Base-by-base conservation (phyloP, 108 stramenopile genomes). In the Cylindrotheca closterium region DNA sequence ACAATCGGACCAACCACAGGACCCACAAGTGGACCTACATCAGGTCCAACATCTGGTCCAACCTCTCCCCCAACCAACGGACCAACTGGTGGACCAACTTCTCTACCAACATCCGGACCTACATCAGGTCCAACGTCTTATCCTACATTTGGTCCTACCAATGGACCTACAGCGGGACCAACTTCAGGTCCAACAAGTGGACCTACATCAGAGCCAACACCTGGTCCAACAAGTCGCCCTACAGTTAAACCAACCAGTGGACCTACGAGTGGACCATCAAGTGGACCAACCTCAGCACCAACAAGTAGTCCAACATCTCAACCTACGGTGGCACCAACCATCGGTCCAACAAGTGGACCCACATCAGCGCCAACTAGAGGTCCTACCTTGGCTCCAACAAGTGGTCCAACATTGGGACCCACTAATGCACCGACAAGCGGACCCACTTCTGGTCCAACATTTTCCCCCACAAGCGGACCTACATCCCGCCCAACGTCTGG, bases 371-470 rank as follows among this genome's bases (percentile, higher is more conserved):
- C 68, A 18, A 59, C 58, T 19, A 30, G 28, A 8, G 56, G 47
- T 15, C 67, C 67, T 25, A 59, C 67, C 15, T 3, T 29, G 22
- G 21, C 21, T 17, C 67, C 67, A 15, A 69, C 61, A 32, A 29
- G 28, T 5, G 26, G 30, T 19, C 61, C 70, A 17, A 63, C 70
- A 21, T 4, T 1, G 1, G 58, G 61, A 30, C 30, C 70, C n/a
- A 59, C 68, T 19, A 22, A 0, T 2, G 57, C 51, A 26, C 68
- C 68, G 22, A 61, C 68, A 42, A 37, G 3, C 33, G 19, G 30
- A 42, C 68, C 68, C 34, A 61, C 68, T 48, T 26, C 21, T 2
- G 37, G 28, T 34, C 68, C 68, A 1, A 61, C 59, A 17, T 30
- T 42, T 22, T 29, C 50, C 8, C 59, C 68, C 26, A 68, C 57